Base-by-base conservation (phyloP, 306 rosid genomes). In the Quercus robur region DNA sequence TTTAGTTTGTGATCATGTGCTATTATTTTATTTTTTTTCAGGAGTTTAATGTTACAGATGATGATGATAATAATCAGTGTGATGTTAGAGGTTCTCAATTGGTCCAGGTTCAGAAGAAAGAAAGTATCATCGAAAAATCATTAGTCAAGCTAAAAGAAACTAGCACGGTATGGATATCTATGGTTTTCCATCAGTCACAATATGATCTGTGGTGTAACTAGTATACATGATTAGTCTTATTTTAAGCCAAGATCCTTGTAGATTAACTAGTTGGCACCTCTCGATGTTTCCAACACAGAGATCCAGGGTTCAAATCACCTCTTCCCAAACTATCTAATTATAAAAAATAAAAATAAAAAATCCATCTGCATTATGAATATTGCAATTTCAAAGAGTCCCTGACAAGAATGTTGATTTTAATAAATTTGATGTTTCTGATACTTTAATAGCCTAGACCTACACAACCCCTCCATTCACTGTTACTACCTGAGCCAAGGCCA, bases 61-160 rank as follows among this genome's bases (percentile, higher is more conserved):
- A 84, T 69, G 77, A 78, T 84, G 81, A 85, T 49, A 86, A 38
- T 44, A 83, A 81, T 52, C 21, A 59, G 71, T 83, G 72, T 66
- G 89, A 73, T 78, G 56, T 77, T 61, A 85, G 84, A 78, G 82
- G 66, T 72, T 75, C 83, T 79, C 91, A 83, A 81, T 25, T 95
- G 70, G 85, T 75, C 74, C 88, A 76, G 78, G 89, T 88, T 89
- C 88, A 82, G 81, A 89, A 81, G 87, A 91, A 88, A 80, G 96
- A 85, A 85, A 85, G 86, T 73, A 69, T 91, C 56, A 79, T 95
- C 58, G 92, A 90, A 74, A 91, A 88, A 80, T 93, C 98, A 63
- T 20, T 93, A 30, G 89, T 84, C 83, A 93, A 91, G 85, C 86
- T 95, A 44, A 91, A 90, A 84, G 93, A 93, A 93, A 79, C 98